These are phyloP conservation scores for Thalassiosira ordinaria DNA, from an alignment of 352 stramenopile genomes.

Conservation along the genomic window DNA sequence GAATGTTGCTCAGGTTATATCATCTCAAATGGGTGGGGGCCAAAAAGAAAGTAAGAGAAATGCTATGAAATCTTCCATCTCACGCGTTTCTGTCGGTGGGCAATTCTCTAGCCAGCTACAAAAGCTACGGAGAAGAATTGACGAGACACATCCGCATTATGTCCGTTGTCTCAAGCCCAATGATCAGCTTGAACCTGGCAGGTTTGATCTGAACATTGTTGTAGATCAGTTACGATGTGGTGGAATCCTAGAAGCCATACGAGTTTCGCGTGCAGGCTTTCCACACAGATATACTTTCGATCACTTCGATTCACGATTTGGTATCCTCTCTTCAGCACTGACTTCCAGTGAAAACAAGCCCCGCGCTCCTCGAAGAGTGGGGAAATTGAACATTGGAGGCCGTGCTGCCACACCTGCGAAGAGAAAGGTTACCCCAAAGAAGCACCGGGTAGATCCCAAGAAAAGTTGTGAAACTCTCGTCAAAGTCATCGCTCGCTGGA, in stretches of 20 bases:
- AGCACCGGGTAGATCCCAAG: conserved; percentile 25
- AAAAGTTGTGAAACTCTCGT: conserved; percentile 37
- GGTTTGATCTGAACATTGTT: conserved; percentile 88
- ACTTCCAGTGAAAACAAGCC: conserved; percentile 26
- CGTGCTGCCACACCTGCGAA: conserved; percentile 9
- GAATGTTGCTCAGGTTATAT: no score
- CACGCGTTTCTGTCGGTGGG: conserved; percentile 47
- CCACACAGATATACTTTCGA: conserved; percentile 93
- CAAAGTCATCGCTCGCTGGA: conserved; percentile 32
- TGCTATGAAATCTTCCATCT: no score
- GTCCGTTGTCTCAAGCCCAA: conserved; percentile 98
- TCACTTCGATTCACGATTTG: conserved; percentile 88
- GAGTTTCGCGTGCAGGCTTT: conserved; percentile 95
- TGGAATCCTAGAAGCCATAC: conserved; percentile 93
- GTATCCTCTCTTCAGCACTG: conserved; percentile 49
- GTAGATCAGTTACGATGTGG: conserved; percentile 89
- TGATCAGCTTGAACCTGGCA: conserved; percentile 85
- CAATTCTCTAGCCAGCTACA: conserved; percentile 92
- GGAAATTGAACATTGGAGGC: conserved; percentile 7
- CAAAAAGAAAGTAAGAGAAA: no score
- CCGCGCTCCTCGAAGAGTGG: neutral
- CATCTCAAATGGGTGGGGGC: no score
- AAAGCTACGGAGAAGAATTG: conserved; percentile 91
- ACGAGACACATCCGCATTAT: conserved; percentile 95
- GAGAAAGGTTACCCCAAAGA: conserved; percentile 8